These are phyloP conservation scores for Fraxinus xanthoxyloides DNA, from an alignment of 305 asterid species.

Conservation along the genomic window DNA sequence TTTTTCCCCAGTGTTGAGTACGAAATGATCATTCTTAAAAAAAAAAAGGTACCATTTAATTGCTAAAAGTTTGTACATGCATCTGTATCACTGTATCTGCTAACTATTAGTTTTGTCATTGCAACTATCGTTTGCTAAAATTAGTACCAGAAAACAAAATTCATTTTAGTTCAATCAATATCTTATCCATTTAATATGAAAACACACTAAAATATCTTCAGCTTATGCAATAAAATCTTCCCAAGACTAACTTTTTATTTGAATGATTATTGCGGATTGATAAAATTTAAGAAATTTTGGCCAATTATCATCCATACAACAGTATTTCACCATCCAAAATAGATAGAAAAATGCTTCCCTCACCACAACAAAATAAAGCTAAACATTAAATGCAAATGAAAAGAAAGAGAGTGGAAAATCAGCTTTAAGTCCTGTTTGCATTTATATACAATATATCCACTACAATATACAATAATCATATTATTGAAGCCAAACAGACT, in stretches of 20 bases:
- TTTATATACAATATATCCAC: slow-evolving; percentile 32
- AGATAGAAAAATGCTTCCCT: background rate
- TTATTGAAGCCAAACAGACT: slow-evolving; percentile 23
- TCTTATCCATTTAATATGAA: background rate
- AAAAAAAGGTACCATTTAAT: background rate
- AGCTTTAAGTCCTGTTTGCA: background rate
- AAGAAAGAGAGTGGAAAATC: background rate
- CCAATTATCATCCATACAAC: background rate
- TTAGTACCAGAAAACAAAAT: background rate
- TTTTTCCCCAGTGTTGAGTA: background rate
- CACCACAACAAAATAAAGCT: background rate
- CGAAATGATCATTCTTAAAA: background rate
- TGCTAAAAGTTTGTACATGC: background rate
- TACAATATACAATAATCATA: slow-evolving; percentile 27
- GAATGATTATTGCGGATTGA: background rate
- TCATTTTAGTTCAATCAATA: background rate
- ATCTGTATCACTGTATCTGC: background rate
- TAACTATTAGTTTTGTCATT: background rate
- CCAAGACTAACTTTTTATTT: background rate
- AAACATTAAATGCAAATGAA: background rate
- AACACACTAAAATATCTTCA: background rate
- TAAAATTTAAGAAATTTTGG: background rate
- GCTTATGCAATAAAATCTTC: background rate
- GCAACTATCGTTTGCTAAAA: no score
- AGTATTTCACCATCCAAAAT: background rate